Percentiles rank a stretch among this genome's conserved stretches.
These are phyloP conservation scores for Drechslera avenae DNA, from an alignment of 2,329 filamentous ascomycete genomes.

Conservation along the genomic window DNA sequence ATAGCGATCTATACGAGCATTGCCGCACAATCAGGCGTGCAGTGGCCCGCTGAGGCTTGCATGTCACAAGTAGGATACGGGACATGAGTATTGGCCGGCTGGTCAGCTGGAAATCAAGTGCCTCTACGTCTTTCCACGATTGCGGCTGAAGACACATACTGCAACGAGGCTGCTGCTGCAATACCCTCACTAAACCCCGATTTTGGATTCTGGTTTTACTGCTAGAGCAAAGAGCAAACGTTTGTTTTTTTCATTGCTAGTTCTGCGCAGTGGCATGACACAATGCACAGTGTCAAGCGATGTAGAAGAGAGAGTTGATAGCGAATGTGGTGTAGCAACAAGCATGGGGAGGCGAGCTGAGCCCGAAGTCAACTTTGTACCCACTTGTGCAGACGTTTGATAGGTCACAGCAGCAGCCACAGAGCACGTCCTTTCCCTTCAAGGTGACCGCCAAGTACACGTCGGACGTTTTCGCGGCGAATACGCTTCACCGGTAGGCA, in stretches of 20 bases:
- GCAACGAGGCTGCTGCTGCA: not conserved
- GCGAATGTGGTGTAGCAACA: not conserved
- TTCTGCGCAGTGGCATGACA: too few species aligned
- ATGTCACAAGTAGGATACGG: slow-evolving; percentile 5
- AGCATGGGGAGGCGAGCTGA: slow-evolving; percentile 15
- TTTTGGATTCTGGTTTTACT: not conserved
- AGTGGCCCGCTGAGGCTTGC: slow-evolving; percentile 14
- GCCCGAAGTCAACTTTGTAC: slow-evolving; percentile 1
- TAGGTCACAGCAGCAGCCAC: slow-evolving; percentile 7
- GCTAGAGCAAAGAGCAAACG: too few species aligned
- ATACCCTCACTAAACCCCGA: not conserved
- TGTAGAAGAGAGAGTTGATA: slow-evolving; percentile 1
- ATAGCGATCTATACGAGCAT: slow-evolving; percentile 1
- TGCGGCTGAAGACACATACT: not conserved
- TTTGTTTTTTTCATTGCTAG: too few species aligned
- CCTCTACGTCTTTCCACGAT: not conserved
- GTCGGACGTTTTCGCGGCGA: slow-evolving; percentile 1
- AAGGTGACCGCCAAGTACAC: slow-evolving; percentile 6
- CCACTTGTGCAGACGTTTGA: slow-evolving; percentile 2
- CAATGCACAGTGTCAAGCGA: not conserved
- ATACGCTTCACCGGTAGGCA: slow-evolving; percentile 7
- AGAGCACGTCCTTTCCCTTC: slow-evolving; percentile 1
- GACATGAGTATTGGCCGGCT: slow-evolving; percentile 2
- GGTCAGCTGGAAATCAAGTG: slow-evolving; percentile 3
- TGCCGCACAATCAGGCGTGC: slow-evolving; percentile 4